Evolutionary conservation across 257 asterid species (phyloP), one percentile per base, ranked within the genome.

Genomic region (Vinca minor): DNA sequence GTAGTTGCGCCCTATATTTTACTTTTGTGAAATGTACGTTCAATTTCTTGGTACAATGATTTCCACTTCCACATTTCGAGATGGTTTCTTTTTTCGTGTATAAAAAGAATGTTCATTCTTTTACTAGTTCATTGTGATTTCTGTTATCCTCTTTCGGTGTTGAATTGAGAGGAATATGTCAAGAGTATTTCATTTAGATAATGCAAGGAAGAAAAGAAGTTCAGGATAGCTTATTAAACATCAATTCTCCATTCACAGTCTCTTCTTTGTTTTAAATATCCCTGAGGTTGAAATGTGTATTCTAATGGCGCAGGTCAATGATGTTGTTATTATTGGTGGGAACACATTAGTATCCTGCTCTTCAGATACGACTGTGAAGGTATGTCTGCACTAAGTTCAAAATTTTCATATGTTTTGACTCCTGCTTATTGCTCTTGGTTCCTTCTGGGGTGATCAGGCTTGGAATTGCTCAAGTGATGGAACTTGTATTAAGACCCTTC

Each of bases 341-440:
- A 85, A 83, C 74, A 85, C 87, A 35, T 78, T 92, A 62, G 94
- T 92, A 52, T 89, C 98, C 64, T 92, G 98, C 84, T 92, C 98
- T 69, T 89, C 98, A 28, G 98, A 92, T 78, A 82, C 95, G 68
- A 89, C 97, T 47, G 95, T 92, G 74, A 92, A 92, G 96, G 98
- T 89, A 64, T 67, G 75, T 66, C 67, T 31, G 23, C 59, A 12
- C 47, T 34, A 20, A 63, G 32, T 13, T 26, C 48, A 53, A 21
- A 57, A 35, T 60, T 46, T 65, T 46, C 42, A 35, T 35, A 39
- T 53, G 68, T 48, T 31, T 50, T 21, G n/a, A 31, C 28, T 17
- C 50, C 69, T 44, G 21, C 53, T 53, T 65, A 44, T 53, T 65
- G 63, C 56, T 55, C 67, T 28, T 72, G 58, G 49, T 69, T 59